phyloP scores from a whole-genome alignment of 2,329 filamentous ascomycete genomes.

The Fusarium annulatum region DNA sequence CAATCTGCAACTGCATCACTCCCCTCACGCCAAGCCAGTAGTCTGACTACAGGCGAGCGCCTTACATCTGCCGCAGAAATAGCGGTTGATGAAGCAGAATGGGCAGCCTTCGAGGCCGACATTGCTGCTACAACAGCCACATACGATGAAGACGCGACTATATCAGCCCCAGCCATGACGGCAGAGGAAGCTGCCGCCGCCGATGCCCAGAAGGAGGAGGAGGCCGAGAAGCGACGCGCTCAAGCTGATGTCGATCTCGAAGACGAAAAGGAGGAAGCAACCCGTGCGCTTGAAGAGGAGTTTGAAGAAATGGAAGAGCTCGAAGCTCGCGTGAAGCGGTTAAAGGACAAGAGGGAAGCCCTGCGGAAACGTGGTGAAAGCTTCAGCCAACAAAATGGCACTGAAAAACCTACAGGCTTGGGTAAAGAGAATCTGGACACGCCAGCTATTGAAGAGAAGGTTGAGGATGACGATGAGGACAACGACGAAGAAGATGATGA shows the following conservation, averaged over 20 bases:
- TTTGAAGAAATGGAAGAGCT: constrained; percentile 86
- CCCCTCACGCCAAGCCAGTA: constrained; percentile 44
- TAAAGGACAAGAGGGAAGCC: constrained; percentile 78
- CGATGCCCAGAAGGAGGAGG: constrained; percentile 61
- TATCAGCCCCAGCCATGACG: constrained; percentile 75
- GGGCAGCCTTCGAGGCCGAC: constrained; percentile 88
- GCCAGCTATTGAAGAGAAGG: constrained; percentile 52
- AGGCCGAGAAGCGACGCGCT: constrained; percentile 63
- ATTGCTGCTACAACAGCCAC: constrained; percentile 64
- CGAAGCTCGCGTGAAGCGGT: constrained; percentile 74
- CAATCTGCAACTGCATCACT: constrained; percentile 45
- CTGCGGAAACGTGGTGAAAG: constrained; percentile 59
- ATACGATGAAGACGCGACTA: constrained; percentile 64
- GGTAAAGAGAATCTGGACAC: constrained; percentile 48
- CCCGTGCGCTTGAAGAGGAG: constrained; percentile 77
- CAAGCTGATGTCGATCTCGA: constrained; percentile 66
- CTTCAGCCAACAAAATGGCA: constrained; percentile 44
- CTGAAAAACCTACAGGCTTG: constrained; percentile 25
- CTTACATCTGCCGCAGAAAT: constrained; percentile 24
- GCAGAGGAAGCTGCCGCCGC: constrained; percentile 70
- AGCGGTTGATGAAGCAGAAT: constrained; percentile 77
- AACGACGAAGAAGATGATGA: constrained; percentile 63
- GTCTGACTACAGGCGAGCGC: constrained; percentile 33
- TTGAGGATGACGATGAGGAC: constrained; percentile 61
- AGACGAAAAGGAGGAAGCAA: constrained; percentile 81